A percentile compares a stretch with the other conserved stretches of the same genome.
Conservation (phyloP, 2,329 filamentous ascomycete genomes). For the Cladophialophora bantiana region DNA sequence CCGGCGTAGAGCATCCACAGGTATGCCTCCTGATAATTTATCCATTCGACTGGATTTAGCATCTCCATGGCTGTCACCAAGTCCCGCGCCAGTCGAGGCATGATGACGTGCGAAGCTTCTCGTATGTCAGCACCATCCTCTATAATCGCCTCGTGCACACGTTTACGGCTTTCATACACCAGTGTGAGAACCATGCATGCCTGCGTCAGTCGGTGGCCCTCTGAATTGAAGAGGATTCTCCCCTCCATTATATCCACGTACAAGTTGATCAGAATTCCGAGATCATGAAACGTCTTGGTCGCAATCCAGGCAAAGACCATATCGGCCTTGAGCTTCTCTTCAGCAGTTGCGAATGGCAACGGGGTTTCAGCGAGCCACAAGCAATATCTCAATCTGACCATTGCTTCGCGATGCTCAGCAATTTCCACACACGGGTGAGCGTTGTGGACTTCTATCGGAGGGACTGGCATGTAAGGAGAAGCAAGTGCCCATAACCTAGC, state of each 20-base stretch:
- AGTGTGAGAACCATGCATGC: constrained; percentile 23
- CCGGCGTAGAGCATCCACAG: constrained; percentile 25
- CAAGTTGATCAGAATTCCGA: constrained; percentile 19
- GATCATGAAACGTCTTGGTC: constrained; percentile 22
- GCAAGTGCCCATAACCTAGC: constrained; percentile 4
- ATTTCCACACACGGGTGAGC: not conserved
- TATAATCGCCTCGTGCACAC: constrained; percentile 16
- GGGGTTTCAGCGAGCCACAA: constrained; percentile 10
- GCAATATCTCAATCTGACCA: constrained; percentile 19
- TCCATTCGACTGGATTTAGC: constrained; percentile 12
- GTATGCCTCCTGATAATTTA: constrained; percentile 19
- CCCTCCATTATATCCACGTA: constrained; percentile 21
- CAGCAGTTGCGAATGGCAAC: constrained; percentile 10
- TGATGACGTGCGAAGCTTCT: constrained; percentile 21
- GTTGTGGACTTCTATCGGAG: not conserved
- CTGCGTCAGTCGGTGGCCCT: constrained; percentile 16
- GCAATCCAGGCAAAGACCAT: constrained; percentile 24
- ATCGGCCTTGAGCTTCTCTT: constrained; percentile 13
- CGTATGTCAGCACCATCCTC: constrained; percentile 22
- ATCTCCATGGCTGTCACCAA: constrained; percentile 14
- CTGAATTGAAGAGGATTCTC: not conserved
- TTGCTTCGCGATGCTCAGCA: not conserved
- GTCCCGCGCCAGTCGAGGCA: constrained; percentile 13
- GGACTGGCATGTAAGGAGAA: not conserved
- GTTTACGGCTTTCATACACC: constrained; percentile 13